Base-by-base conservation (phyloP, 2,329 filamentous ascomycete species). In the Colletotrichum scovillei region DNA sequence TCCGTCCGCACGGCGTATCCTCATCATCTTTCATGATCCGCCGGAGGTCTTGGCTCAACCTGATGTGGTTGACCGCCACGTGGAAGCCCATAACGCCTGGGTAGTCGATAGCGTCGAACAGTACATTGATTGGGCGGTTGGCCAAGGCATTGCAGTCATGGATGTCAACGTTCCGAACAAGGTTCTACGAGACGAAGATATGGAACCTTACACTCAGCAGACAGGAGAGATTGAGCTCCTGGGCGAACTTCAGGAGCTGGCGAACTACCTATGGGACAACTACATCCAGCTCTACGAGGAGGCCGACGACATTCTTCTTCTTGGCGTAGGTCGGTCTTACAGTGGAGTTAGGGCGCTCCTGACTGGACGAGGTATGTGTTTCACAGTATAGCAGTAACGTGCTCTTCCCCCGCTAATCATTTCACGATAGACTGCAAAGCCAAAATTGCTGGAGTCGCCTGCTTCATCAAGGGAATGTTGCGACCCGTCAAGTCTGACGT, bases 261-360 rank as follows among this genome's bases (percentile, higher is more conserved):
- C 96, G 5, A 91, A 89, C 73, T 98, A 98, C 79, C 86, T 99
- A 16, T 99, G 97, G 97, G 95, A 98, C 78, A 99, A 99, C 80
- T 98, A 98, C 79, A 91, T 99, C 24, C 94, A 98, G 86, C 87
- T 94, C 38, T 92, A 92, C 63, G 89, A 94, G 22, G 84, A 92
- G 2, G 87, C 89, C 0, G 91, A 92, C 6, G 91, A 96, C 65
- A 90, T 98, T 19, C 94, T 97, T 79, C 86, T 99, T 26, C 88
- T 99, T 79, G 96, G 97, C 0, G 91, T 97, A 1, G 97, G 97
- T n/a, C 92, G 95, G 77, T 94, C 97, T 1, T 97, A 97, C 79
- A 86, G 93, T 3, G 95, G 94, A 1, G 90, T 98, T 60, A 92
- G 97, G 71, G 90, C 95, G 69, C 89, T 98, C 5, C 86, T 98